Evolutionary conservation across 768 basidiomycete species (phyloP), one percentile per base, ranked within the genome.

Genomic region (Lentinula sp.): DNA sequence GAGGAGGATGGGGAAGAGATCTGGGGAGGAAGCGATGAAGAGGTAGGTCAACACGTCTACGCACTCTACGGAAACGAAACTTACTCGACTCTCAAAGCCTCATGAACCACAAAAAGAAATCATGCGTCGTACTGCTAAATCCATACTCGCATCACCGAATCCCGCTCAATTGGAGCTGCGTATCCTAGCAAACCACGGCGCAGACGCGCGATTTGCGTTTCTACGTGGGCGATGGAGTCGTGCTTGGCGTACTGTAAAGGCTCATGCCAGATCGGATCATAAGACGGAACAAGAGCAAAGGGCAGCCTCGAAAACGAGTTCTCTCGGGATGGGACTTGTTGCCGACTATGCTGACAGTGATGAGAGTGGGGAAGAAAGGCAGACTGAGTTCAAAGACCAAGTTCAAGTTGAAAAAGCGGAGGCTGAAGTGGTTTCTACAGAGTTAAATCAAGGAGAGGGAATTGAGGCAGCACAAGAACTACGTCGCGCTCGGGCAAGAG

Each of bases 161-260:
- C 82, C 91, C 15, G 83, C 86, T 0, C 86, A 93, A 64, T 79
- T 96, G 23, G 93, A 95, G 71, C 86, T 94, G 80, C 84, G 93
- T 6, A 94, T 97, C 66, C 76, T 96, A 15, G 87, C 94, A 9
- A 93, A 96, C 66, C 83, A 95, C 67, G 88, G 91, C 0, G 74
- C 78, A 12, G 93, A 96, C 69, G 75, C 77, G 49, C 81, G 90
- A 6, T 95, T 97, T 68, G 84, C 87, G 1, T 95, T 95, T 71
- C 71, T 96, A 49, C 81, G 85, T 37, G 93, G 93, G 2, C 76
- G 90, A 23, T 94, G 90, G 86, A 77, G 79, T 59, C 73, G 73
- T 2, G 76, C 80, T 4, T 96, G 93, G 93, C 73, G 73, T 35
- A 66, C 72, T 1, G 72, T 80, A 28, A 87, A 88, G 66, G 79